Percentiles rank a stretch among this genome's conserved stretches.
phyloP scores from a whole-genome alignment of 73 alveolate genomes.

The Tetrahymena malaccensis region DNA sequence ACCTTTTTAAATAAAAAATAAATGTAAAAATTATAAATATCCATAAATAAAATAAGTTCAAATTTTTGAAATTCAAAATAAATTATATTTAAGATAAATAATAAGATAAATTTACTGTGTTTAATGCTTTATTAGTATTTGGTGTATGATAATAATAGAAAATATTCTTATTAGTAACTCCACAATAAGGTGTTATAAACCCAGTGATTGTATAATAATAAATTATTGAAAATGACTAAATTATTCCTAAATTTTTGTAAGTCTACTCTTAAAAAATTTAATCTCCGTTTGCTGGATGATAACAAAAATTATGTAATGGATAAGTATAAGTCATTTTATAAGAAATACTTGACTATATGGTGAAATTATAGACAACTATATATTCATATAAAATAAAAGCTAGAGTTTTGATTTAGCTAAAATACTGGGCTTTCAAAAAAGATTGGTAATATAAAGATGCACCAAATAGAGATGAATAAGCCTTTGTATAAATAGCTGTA shows the following conservation, averaged over 20 bases:
- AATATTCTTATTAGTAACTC: not conserved
- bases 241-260: not conserved
- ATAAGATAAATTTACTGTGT: not conserved
- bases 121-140: not conserved
- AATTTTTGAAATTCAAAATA: too few relatives aligned
- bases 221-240: not conserved
- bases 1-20: not conserved
- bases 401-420: not conserved
- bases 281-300: not conserved
- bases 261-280: not conserved
- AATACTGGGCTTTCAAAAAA: not conserved
- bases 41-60: too few relatives aligned
- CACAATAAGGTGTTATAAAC: not conserved
- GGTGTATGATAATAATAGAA: not conserved
- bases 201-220: not conserved
- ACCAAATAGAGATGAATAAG: not conserved
- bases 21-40: too few relatives aligned
- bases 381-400: not conserved
- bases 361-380: not conserved
- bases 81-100: not conserved
- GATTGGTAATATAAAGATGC: not conserved
- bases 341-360: not conserved
- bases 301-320: not conserved
- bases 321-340: not conserved
- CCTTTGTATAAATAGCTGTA: not conserved